A percentile compares a stretch with the other conserved stretches of the same genome.
These are phyloP conservation scores for Cephalotrichum gorgonifer DNA, from an alignment of 2,329 filamentous ascomycete species.

Conservation along the genomic window DNA sequence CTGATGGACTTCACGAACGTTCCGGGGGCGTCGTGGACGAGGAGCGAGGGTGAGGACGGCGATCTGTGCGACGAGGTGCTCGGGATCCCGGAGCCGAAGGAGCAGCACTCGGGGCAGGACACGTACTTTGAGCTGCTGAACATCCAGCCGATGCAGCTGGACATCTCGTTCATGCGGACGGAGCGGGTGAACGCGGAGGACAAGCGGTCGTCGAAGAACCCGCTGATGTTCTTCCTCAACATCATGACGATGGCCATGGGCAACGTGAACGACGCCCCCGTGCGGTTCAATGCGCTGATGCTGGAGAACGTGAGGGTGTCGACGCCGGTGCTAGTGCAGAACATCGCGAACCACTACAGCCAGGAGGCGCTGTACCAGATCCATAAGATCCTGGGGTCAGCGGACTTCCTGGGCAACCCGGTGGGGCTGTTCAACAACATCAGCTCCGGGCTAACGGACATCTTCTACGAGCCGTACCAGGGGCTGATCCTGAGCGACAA, in stretches of 20 bases:
- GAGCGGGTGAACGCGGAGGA: slow-evolving; percentile 95
- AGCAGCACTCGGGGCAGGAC: slow-evolving; percentile 77
- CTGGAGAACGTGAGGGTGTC: slow-evolving; percentile 93
- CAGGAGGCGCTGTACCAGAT: slow-evolving; percentile 94
- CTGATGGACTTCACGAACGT: slow-evolving; percentile 91
- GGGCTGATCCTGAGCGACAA: slow-evolving; percentile 92
- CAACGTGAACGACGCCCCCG: slow-evolving; percentile 95
- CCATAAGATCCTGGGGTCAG: slow-evolving; percentile 93
- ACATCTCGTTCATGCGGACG: slow-evolving; percentile 93
- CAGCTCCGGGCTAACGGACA: slow-evolving; percentile 91
- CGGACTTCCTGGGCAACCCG: slow-evolving; percentile 94
- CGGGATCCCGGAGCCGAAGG: slow-evolving; percentile 84
- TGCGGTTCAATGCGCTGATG: slow-evolving; percentile 86
- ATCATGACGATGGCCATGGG: slow-evolving; percentile 99
- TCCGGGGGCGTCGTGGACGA: slow-evolving; percentile 76
- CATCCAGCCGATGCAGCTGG: slow-evolving; percentile 95
- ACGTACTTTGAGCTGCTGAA: slow-evolving; percentile 98
- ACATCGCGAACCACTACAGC: slow-evolving; percentile 88
- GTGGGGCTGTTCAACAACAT: slow-evolving; percentile 98
- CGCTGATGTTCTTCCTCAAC: slow-evolving; percentile 97
- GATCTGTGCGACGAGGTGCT: slow-evolving; percentile 81
- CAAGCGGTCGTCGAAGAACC: slow-evolving; percentile 80
- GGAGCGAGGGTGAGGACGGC: slow-evolving; percentile 59
- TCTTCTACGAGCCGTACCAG: slow-evolving; percentile 99
- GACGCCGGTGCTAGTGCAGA: slow-evolving; percentile 70